phyloP scores from a whole-genome alignment of 78 protist species.

The Chrysochromulina parva region DNA sequence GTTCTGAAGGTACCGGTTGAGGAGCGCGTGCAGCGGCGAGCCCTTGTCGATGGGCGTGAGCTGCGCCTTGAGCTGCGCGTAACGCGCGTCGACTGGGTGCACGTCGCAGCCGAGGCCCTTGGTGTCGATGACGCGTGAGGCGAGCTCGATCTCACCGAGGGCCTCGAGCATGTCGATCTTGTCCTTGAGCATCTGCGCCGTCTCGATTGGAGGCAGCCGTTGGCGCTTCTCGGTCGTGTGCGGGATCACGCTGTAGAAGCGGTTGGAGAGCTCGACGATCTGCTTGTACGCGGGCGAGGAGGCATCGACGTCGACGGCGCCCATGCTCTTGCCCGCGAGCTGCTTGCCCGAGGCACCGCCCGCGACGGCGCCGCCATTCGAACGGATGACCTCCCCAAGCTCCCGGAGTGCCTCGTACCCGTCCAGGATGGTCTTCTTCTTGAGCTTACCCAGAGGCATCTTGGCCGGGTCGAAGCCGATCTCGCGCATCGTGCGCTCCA shows the following conservation, averaged over 20 bases:
- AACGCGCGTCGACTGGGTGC: background rate
- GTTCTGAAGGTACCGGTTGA: slow-evolving; percentile 35
- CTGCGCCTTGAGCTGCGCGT: background rate
- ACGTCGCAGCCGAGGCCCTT: background rate
- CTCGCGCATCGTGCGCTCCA: too few relatives aligned
- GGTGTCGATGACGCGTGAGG: background rate
- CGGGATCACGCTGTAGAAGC: background rate
- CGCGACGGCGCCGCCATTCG: background rate
- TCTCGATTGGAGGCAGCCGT: background rate
- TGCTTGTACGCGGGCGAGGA: background rate
- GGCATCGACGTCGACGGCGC: background rate
- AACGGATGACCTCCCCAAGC: background rate
- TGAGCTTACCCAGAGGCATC: slow-evolving; percentile 74
- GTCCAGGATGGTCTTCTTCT: background rate
- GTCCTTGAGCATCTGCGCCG: background rate
- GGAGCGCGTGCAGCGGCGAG: background rate
- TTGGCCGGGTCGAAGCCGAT: slow-evolving; percentile 58
- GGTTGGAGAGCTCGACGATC: background rate
- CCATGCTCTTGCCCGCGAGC: too few relatives aligned
- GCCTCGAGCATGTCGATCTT: slow-evolving; percentile 3
- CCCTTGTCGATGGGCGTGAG: background rate
- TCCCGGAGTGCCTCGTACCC: background rate
- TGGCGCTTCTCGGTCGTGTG: background rate
- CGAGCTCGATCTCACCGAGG: slow-evolving; percentile 16
- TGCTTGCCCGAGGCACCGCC: background rate